Percentiles rank a stretch among this genome's conserved stretches.
These are phyloP conservation scores for Evansstolkia leycettana DNA, from an alignment of 495 filamentous ascomycete species.

Conservation along the genomic window DNA sequence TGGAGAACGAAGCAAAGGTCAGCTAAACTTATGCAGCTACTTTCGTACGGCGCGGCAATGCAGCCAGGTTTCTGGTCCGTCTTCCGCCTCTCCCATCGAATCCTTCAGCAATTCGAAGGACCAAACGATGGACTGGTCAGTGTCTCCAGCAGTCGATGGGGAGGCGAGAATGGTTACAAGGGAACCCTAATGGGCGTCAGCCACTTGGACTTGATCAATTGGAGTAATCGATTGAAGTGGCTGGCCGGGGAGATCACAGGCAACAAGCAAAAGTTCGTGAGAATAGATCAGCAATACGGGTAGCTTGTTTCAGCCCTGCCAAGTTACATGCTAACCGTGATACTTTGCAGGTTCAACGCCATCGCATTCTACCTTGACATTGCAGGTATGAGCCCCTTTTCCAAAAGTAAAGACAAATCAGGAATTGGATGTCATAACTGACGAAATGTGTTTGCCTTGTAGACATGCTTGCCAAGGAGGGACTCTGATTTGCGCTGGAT, in stretches of 20 bases:
- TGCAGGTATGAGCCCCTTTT: constrained; percentile 39
- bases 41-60: constrained; percentile 79
- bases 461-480: constrained; percentile 30
- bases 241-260: constrained; percentile 55
- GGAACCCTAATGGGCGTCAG: constrained; percentile 81
- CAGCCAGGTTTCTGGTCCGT: constrained; percentile 55
- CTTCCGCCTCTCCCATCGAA: constrained; percentile 58
- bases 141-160: constrained; percentile 76
- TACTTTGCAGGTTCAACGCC: constrained; percentile 68
- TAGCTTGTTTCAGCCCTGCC: neutral
- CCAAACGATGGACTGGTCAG: constrained; percentile 91
- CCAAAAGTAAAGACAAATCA: too few relatives aligned
- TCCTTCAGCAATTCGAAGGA: constrained; percentile 62
- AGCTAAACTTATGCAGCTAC: constrained; percentile 36
- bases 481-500: constrained; percentile 17
- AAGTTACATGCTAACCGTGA: neutral
- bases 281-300: neutral
- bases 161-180: constrained; percentile 56
- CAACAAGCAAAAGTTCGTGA: constrained; percentile 51
- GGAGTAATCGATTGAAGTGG: constrained; percentile 77
- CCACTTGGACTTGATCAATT: constrained; percentile 92
- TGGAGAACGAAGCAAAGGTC: too few relatives aligned
- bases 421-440: neutral
- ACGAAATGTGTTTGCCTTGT: neutral
- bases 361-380: constrained; percentile 92